Evolutionary conservation across 352 stramenopile genomes (phyloP).

Genomic region (Aphanomyces stellatus): DNA sequence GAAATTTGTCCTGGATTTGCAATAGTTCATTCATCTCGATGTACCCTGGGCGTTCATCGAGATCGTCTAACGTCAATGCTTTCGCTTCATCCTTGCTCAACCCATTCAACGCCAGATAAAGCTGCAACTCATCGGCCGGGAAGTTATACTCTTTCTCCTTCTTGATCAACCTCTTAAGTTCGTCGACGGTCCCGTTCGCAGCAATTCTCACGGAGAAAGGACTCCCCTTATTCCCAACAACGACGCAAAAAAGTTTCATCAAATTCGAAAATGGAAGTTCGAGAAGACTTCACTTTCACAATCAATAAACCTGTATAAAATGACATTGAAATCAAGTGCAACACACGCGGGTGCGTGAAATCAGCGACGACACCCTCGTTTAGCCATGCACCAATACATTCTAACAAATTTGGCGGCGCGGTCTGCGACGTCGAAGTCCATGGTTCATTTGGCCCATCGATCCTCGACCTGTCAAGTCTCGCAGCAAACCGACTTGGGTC

Average conservation of each 20-base stretch:
- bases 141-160: slow-evolving; percentile 1
- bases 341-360: no score
- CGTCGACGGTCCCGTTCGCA: not conserved
- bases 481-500: no score
- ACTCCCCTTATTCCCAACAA: not conserved
- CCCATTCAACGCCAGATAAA: not conserved
- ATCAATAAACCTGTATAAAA: not conserved
- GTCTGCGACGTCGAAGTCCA: no score
- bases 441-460: no score
- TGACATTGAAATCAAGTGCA: no score
- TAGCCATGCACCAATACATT: no score
- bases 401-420: no score
- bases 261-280: not conserved
- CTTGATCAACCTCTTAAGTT: not conserved
- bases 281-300: not conserved
- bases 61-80: not conserved
- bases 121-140: not conserved
- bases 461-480: no score
- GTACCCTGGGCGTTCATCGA: not conserved
- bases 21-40: not conserved
- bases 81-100: slow-evolving; percentile 8
- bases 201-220: not conserved
- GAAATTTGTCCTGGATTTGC: not conserved
- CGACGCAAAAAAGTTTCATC: not conserved
- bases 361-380: no score